phyloP scores from a whole-genome alignment of 192 early-diverging fungal genomes.

The Hyaloraphidium curvatum region DNA sequence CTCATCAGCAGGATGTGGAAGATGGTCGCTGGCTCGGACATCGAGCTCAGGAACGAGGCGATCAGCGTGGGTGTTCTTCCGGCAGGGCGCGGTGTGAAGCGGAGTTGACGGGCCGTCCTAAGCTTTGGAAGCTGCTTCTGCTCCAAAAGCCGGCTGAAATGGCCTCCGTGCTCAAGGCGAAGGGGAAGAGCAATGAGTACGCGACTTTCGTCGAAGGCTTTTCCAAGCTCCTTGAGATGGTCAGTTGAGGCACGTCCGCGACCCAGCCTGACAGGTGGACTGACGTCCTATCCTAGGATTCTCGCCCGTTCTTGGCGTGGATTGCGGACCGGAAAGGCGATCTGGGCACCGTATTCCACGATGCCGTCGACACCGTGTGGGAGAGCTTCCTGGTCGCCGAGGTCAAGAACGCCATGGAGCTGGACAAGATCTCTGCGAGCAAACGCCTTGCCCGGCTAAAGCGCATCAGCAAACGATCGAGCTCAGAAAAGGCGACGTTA shows the following conservation, averaged over 20 bases:
- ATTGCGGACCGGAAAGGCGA: conserved; percentile 23
- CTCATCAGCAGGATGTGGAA: conserved; percentile 40
- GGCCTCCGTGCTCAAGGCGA: conserved; percentile 19
- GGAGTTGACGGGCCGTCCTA: neutral
- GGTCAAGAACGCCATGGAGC: conserved; percentile 26
- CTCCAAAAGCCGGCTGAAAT: conserved; percentile 32
- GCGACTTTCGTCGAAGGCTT: conserved; percentile 35
- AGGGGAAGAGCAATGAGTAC: conserved; percentile 14
- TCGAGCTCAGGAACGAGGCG: conserved; percentile 16
- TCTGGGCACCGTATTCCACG: conserved; percentile 33
- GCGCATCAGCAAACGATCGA: conserved; percentile 28
- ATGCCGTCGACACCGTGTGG: conserved; percentile 32
- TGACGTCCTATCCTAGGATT: conserved; percentile 21
- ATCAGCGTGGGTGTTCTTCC: conserved; percentile 4
- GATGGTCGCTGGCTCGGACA: conserved; percentile 17
- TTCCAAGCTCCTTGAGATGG: conserved; percentile 30
- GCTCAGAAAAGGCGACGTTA: conserved; percentile 25
- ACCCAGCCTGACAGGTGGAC: neutral
- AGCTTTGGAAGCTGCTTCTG: conserved; percentile 40
- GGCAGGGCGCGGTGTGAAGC: conserved; percentile 1
- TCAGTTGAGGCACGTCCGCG: conserved; percentile 2
- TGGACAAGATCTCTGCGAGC: conserved; percentile 18
- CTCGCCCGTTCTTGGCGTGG: conserved; percentile 35
- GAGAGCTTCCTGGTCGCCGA: conserved; percentile 30
- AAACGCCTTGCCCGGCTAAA: conserved; percentile 5